Base-by-base conservation (phyloP, 208 protist genomes). In the Borovskyia barvae region DNA sequence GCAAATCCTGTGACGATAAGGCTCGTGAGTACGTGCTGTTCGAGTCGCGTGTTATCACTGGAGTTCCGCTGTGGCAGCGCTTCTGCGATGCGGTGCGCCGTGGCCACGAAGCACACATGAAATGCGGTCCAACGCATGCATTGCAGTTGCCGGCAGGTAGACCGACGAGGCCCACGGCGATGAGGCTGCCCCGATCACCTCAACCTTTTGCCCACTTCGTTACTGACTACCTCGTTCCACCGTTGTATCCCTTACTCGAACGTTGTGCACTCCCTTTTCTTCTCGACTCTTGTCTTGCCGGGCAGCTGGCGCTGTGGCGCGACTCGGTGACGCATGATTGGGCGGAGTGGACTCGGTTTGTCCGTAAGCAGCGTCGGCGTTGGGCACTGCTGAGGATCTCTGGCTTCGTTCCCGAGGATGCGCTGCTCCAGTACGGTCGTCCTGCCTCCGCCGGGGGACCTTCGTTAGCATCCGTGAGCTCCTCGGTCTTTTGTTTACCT, bases 201-300 rank as follows among this genome's bases (percentile, higher is more conserved):
- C 35, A 39, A n/a, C n/a, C n/a, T n/a, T 52, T 52, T 20, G 19
- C 5, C 22, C 19, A 50, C 6, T 52, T 62, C 22, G 49, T 25
- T 35, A 24, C 41, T 1, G 6, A 3, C 14, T 9, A 12, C 28
- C 3, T 49, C 9, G 46, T 15, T 1, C 47, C 47, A 9, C n/a
- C 2, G 1, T 37, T 65, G 8, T 22, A 36, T 12, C 20, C 30
- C 19, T 4, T 65, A 3, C 9, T 55, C 25, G 37, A 49, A 24
- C 17, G 32, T 11, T 70, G 64, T 41, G 41, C 47, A 2, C n/a
- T 70, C 30, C 32, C 19, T 12, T 36, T 53, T 17, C 32, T 70
- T n/a, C 22, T 56, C 41, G 4, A 28, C 5, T 5, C 5, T 19
- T 15, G 5, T 0, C 22, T 70, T 17, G 20, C 2, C 9, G 47